phyloP scores from a whole-genome alignment of 176 grass and related monocot species.

The Eleusine coracana region DNA sequence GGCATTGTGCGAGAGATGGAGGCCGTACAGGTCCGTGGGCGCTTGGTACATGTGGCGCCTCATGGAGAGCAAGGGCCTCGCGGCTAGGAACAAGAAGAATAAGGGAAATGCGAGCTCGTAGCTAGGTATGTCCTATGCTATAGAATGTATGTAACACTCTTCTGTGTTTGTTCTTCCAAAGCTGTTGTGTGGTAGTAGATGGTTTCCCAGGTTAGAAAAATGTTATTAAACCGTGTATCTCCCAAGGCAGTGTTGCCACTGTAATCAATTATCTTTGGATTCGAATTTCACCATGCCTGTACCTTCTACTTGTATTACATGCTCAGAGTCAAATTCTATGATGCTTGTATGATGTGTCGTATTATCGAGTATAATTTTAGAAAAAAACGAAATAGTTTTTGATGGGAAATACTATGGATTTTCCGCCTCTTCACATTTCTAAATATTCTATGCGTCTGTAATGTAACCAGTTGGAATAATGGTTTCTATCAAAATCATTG shows the following conservation, averaged over 20 bases:
- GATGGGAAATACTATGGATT: constrained; percentile 14
- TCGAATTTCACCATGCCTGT: not conserved
- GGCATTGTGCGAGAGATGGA: constrained; percentile 51
- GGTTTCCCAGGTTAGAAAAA: constrained; percentile 24
- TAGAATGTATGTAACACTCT: not conserved
- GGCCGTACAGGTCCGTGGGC: constrained; percentile 63
- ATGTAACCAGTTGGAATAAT: constrained; percentile 20
- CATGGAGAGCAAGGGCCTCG: constrained; percentile 50
- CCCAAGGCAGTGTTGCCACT: constrained; percentile 8
- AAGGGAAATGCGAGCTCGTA: constrained; percentile 45
- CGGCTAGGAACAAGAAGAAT: constrained; percentile 37
- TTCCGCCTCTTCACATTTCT: not conserved
- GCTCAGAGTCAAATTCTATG: not conserved
- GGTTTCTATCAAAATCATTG: not conserved
- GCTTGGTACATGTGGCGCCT: constrained; percentile 85
- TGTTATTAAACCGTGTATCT: constrained; percentile 16
- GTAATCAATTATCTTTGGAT: not conserved
- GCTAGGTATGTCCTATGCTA: constrained; percentile 43
- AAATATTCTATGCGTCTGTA: constrained; percentile 8
- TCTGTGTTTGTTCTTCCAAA: constrained; percentile 8
- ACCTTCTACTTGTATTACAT: not conserved
- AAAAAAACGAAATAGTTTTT: not conserved
- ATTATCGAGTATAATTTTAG: constrained; percentile 19
- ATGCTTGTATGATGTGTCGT: not conserved
- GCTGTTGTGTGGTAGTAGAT: constrained; percentile 28